These are phyloP conservation scores for Boletus tylopilopsis DNA, from an alignment of 768 basidiomycete genomes.

Conservation along the genomic window DNA sequence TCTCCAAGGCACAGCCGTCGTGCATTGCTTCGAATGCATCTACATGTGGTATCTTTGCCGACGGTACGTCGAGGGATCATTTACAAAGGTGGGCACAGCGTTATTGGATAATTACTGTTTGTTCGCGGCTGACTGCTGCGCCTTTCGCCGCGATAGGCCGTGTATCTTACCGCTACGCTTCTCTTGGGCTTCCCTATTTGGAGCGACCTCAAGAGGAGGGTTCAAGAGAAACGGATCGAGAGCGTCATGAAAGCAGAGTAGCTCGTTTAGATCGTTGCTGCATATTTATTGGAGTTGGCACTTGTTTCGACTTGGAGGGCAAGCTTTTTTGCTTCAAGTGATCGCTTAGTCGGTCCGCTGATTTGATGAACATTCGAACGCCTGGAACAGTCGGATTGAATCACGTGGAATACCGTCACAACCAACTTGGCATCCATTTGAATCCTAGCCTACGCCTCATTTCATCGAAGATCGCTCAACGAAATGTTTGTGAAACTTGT, in stretches of 20 bases:
- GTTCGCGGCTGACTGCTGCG: not conserved
- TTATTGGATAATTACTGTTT: no score
- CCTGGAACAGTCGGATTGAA: no score
- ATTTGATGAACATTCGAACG: no score
- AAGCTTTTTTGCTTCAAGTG: no score
- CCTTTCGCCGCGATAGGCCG: constrained; percentile 33
- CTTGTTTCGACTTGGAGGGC: not conserved
- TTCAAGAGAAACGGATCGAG: constrained; percentile 68
- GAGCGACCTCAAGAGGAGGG: constrained; percentile 48
- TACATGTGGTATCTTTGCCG: constrained; percentile 31
- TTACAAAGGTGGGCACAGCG: constrained; percentile 19
- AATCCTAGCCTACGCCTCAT: no score
- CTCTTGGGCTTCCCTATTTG: constrained; percentile 54
- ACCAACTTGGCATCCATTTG: no score
- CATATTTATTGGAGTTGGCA: no score
- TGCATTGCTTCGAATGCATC: constrained; percentile 25
- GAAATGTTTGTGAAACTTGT: no score
- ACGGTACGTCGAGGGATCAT: constrained; percentile 21
- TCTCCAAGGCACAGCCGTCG: not conserved
- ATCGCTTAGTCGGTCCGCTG: no score
- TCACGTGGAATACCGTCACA: no score
- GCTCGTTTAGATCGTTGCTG: no score
- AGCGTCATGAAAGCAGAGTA: constrained; percentile 76
- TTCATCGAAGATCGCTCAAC: no score
- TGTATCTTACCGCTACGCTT: constrained; percentile 52